Evolutionary conservation across 75 land plant species (phyloP), one percentile per base, ranked within the genome.

Genomic region (Gnetum montanum): DNA sequence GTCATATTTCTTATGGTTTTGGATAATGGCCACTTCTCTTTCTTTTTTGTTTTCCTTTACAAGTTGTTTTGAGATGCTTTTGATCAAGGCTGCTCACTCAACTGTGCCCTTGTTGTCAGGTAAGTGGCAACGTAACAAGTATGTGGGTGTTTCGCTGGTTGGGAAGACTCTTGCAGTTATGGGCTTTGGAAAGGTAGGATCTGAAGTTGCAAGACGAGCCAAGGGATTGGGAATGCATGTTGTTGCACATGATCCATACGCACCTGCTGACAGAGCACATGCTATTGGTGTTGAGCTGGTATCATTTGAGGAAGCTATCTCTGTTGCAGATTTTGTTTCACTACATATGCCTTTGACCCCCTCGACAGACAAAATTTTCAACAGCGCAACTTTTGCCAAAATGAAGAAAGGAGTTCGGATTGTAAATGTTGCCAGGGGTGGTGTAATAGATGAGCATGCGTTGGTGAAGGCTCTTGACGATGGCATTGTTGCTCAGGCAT

Each of bases 141-240:
- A 48, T 53, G 75, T 69, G n/a, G 84, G 84, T 34, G 84, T 81
- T 4, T 81, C 84, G 0, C 53, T 81, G 4, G 82, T 78, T 34
- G 82, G 68, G 37, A 81, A 81, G 41, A 78, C 84, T 8, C 43
- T 81, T 16, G 83, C 78, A 1, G 70, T 81, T 20, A 68, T 81
- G 83, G 84, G 84, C 7, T 81, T 81, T 60, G 84, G 84, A 13
- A 81, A 81, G 70, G 84, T 81, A 33, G 84, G 84, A 29, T 73
- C 83, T n/a, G 84, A 81, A 46, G 83, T 81, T 36, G 84, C 83
- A 4, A 58, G 84, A 6, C 67, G 84, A 19, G 84, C 83, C 4
- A 81, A 73, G 41, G 84, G 82, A 16, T 77, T 81, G 8, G 84
- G 84, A 6, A 81, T 81, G 84, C 64, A 51, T 49, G 84, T 81